Conservation (phyloP, 352 stramenopile species). For the Phytophthora melonis region DNA sequence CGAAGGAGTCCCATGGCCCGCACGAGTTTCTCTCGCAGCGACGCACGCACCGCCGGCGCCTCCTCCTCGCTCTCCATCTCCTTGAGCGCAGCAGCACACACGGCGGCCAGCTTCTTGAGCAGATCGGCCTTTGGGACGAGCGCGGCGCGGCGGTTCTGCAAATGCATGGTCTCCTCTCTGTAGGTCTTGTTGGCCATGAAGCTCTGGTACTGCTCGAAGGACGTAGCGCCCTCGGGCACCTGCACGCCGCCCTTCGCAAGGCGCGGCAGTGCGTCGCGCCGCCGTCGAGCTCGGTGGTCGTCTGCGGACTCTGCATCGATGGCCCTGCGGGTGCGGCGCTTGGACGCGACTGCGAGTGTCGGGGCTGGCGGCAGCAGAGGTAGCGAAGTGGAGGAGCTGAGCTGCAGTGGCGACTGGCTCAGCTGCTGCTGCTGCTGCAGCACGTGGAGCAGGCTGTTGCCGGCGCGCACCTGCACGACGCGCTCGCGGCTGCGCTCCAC, state of each 20-base stretch:
- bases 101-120: conserved; percentile 46
- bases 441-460: conserved; percentile 54
- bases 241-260: conserved; percentile 14
- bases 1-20: conserved; percentile 42
- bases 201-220: conserved; percentile 53
- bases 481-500: conserved; percentile 70
- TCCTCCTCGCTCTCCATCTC: conserved; percentile 23
- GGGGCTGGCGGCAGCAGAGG: conserved; percentile 27
- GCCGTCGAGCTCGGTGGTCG: background rate
- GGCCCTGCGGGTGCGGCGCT: conserved; percentile 6
- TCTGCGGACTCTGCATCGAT: background rate
- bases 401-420: background rate
- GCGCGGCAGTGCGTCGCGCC: conserved; percentile 14
- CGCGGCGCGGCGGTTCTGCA: conserved; percentile 53
- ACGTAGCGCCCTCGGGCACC: conserved; percentile 14
- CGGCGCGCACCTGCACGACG: conserved; percentile 62
- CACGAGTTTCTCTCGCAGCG: conserved; percentile 36
- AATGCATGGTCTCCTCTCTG: conserved; percentile 43
- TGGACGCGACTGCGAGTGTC: conserved; percentile 7
- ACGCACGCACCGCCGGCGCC: conserved; percentile 3
- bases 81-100: conserved; percentile 29
- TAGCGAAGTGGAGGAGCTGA: conserved; percentile 13
- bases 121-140: conserved; percentile 37
- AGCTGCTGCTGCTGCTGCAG: conserved; percentile 37
- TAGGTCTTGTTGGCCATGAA: conserved; percentile 61